Base-by-base conservation (phyloP, 2,329 filamentous ascomycete genomes). In the Aspergillus caelatus region DNA sequence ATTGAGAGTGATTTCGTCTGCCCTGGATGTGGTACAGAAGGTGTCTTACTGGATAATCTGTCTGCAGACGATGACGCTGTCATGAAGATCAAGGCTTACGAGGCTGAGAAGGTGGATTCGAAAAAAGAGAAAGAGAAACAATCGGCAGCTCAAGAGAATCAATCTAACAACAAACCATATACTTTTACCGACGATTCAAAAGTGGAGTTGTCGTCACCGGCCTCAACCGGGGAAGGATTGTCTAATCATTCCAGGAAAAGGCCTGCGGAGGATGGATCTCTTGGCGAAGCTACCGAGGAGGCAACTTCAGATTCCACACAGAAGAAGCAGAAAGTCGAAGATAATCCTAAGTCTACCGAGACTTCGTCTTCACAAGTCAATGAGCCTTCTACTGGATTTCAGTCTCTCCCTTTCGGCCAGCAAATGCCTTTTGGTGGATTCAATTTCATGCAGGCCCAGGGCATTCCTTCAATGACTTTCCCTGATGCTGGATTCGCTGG, bases 1-100 rank as follows among this genome's bases (percentile, higher is more conserved):
- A 94, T 97, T 82, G 94, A 98, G 84, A 95, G 91, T 87, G 95
- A 99, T 86, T 93, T 99, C 81, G 85, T 94, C 80, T 99, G 95
- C 80, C 95, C 95, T 68, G 90, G 89, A 71, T 99, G 95, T 84
- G 88, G 92, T 80, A 91, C 90, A 67, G 93, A 97, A 77, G 92
- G 92, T 74, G 92, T 97, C 68, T 85, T 97, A 73, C 91, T 98
- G 81, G 94, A 97, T 85, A 91, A 97, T 80, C 87, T 99, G 71
- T 88, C 89, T 75, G 82, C 89, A 67, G 93, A 98, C 80, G 90
- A 92, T 69, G 92, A 95, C 70, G 87, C 89, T 66, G 86, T 88
- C 67, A 84, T 86, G 72, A 94, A 91, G 79, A 92, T 97, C 68
- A 91, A 92, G 80, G 86, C 86, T 45, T 97, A 91, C 74, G 82